Conservation (phyloP, 2,329 filamentous ascomycete species). For the Calonectria crousiana region DNA sequence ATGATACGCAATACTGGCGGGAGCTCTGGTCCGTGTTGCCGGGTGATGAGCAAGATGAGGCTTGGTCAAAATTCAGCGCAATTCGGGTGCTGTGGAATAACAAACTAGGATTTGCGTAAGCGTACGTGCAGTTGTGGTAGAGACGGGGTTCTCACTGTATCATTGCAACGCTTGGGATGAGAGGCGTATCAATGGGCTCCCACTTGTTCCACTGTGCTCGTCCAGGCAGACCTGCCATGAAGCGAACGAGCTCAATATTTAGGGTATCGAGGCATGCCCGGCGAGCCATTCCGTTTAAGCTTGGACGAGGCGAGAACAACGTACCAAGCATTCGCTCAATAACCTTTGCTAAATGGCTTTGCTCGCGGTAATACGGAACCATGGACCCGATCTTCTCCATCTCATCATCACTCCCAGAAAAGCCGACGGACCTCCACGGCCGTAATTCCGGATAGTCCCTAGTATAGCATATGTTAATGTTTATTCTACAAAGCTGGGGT, state of each 20-base stretch:
- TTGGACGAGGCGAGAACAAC: slow-evolving; percentile 19
- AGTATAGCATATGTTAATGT: neutral
- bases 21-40: slow-evolving; percentile 11
- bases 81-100: slow-evolving; percentile 42
- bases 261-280: slow-evolving; percentile 27
- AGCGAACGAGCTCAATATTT: slow-evolving; percentile 36
- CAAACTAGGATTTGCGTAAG: slow-evolving; percentile 5
- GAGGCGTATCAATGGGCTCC: slow-evolving; percentile 30
- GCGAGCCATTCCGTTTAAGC: slow-evolving; percentile 11
- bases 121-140: neutral
- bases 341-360: slow-evolving; percentile 34
- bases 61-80: slow-evolving; percentile 39
- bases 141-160: slow-evolving; percentile 32
- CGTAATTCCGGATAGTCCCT: slow-evolving; percentile 37
- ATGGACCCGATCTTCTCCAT: slow-evolving; percentile 26
- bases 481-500: accelerated
- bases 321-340: slow-evolving; percentile 39
- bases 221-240: slow-evolving; percentile 33
- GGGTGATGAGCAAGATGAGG: neutral
- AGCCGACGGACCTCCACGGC: slow-evolving; percentile 41
- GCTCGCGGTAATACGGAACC: slow-evolving; percentile 35
- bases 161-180: slow-evolving; percentile 34
- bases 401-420: slow-evolving; percentile 25
- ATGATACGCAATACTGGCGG: slow-evolving; percentile 31
- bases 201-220: slow-evolving; percentile 37